A percentile compares a stretch with the other conserved stretches of the same genome.
These are phyloP conservation scores for Blastocystis sp. DNA, from an alignment of 352 stramenopile genomes.

Conservation along the genomic window DNA sequence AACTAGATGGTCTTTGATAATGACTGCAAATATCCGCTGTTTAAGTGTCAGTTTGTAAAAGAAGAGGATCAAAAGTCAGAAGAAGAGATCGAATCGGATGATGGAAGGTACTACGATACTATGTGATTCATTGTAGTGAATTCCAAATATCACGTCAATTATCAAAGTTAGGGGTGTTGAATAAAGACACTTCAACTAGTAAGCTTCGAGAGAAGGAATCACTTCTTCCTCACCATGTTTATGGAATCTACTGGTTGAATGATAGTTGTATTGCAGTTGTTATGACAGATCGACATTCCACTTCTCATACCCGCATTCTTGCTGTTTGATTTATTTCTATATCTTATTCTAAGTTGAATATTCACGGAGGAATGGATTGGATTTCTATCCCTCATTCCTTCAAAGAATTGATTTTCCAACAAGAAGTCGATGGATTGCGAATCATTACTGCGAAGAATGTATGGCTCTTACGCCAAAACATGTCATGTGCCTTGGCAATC, in stretches of 20 bases:
- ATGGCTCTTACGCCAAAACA: constrained; percentile 12
- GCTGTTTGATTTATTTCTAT: not conserved
- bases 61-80: not conserved
- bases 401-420: constrained; percentile 10
- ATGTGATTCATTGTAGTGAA: not conserved
- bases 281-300: not conserved
- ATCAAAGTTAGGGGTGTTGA: not conserved
- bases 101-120: no score
- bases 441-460: not conserved
- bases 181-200: not conserved
- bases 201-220: not conserved
- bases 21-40: constrained; percentile 52
- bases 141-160: not conserved
- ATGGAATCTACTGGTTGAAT: constrained; percentile 58
- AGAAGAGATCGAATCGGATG: no score
- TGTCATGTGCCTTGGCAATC: constrained; percentile 19
- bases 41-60: constrained; percentile 34
- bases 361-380: constrained; percentile 33
- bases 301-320: not conserved
- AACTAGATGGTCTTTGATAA: constrained; percentile 44
- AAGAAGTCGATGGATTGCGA: constrained; percentile 47
- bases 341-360: constrained; percentile 8
- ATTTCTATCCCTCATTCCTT: not conserved
- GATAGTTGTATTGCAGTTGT: constrained; percentile 20
- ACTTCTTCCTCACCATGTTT: not conserved